Conservation (phyloP, 495 filamentous ascomycete species). For the Penicillium herquei region DNA sequence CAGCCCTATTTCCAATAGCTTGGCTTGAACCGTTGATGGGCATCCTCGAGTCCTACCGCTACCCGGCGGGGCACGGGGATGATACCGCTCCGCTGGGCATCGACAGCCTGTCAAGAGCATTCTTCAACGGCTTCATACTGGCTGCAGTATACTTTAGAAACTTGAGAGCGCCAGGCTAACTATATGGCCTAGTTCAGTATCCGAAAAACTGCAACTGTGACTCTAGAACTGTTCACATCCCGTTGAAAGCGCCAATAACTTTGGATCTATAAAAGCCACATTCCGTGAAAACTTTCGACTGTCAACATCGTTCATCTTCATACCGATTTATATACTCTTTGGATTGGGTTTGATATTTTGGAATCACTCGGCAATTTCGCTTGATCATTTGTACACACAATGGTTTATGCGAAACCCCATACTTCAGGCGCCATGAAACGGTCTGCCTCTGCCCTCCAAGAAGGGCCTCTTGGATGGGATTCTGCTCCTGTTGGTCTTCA, state of each 20-base stretch:
- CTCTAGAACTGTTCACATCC: not conserved
- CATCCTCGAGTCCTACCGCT: constrained; percentile 13
- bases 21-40: constrained; percentile 16
- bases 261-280: constrained; percentile 13
- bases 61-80: constrained; percentile 13
- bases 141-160: not conserved
- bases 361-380: too few relatives aligned
- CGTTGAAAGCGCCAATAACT: not conserved
- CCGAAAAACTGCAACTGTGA: not conserved
- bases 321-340: too few relatives aligned
- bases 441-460: constrained; percentile 32
- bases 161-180: not conserved
- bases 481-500: constrained; percentile 32
- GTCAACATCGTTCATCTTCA: not conserved
- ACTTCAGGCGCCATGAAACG: constrained; percentile 35
- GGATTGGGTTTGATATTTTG: too few relatives aligned
- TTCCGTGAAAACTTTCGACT: not conserved
- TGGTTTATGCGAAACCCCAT: constrained; percentile 37
- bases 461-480: constrained; percentile 36
- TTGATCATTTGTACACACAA: constrained; percentile 11
- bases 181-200: not conserved
- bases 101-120: constrained; percentile 1
- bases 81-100: constrained; percentile 13
- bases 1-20: constrained; percentile 22
- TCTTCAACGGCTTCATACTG: constrained; percentile 5